Base-by-base conservation (phyloP, 2,329 filamentous ascomycete genomes). In the Ascochyta rabiei region DNA sequence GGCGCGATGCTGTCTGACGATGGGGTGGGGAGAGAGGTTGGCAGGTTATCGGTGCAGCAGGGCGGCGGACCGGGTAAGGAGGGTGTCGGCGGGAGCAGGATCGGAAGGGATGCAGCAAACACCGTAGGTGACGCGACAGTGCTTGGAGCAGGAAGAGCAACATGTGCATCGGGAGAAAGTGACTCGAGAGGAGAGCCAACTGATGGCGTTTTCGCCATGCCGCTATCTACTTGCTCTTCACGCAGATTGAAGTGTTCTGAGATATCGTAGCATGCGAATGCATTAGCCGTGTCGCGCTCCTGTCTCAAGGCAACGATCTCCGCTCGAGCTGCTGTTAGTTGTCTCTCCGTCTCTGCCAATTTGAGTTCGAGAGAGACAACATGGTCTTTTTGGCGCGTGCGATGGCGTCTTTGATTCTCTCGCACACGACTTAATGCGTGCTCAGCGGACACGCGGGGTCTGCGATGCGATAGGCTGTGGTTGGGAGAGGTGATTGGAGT, bases 381-480 rank as follows among this genome's bases (percentile, higher is more conserved):
- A 33, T 75, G 72, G 33, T 73, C 70, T 41, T 75, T 77, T 37
- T 76, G 73, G 26, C 77, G 70, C 8, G 79, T 79, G 4, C 81
- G 78, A 60, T 83, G 80, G 21, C 80, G 76, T 34, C 81, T 77
- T 62, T 83, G 80, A 58, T 83, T 83, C 40, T 83, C 77, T n/a
- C 80, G 79, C 15, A 81, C 76, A 7, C 81, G 75, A 46, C 64
- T 67, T 19, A 77, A 58, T 0, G 75, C 71, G 59, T 77, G 72
- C 41, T 71, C 69, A 39, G 74, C 66, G 21, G 70, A 65, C 8
- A 73, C 71, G 23, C 67, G 65, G 21, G 55, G 44, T 50, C 56
- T 64, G 42, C 62, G 59, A 4, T 46, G 55, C 8, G 49, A 16
- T 15, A 58, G 50, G 12, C 58, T 46, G 30, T 53, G 56, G n/a